phyloP scores from a whole-genome alignment of 768 basidiomycete genomes.

The Auriculariales sp. region DNA sequence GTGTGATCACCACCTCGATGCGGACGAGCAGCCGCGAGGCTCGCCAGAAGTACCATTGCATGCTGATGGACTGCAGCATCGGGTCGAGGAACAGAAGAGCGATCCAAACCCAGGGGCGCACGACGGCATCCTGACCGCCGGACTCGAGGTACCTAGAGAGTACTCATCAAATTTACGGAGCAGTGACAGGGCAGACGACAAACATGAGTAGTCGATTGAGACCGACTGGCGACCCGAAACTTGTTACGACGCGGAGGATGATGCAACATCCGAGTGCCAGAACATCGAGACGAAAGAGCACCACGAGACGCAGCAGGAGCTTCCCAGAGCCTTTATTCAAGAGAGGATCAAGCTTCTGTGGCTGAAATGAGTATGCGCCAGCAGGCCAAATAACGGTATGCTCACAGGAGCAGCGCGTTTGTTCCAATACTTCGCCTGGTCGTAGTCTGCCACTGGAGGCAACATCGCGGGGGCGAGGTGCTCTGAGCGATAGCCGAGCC shows the following conservation, averaged over 20 bases:
- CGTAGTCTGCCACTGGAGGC: slow-evolving; percentile 34
- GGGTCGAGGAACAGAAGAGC: slow-evolving; percentile 34
- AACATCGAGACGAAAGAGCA: slow-evolving; percentile 12
- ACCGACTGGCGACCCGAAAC: slow-evolving; percentile 17
- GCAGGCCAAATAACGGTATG: neutral
- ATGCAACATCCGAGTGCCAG: slow-evolving; percentile 7
- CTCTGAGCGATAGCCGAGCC: slow-evolving; percentile 25
- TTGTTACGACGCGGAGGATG: slow-evolving; percentile 9
- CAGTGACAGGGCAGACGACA: neutral
- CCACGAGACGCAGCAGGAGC: slow-evolving; percentile 14
- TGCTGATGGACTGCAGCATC: slow-evolving; percentile 23
- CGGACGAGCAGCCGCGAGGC: slow-evolving; percentile 24
- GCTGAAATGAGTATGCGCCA: neutral
- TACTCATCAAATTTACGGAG: neutral
- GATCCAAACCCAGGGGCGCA: slow-evolving; percentile 64
- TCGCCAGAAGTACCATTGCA: slow-evolving; percentile 39
- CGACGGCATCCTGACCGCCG: slow-evolving; percentile 27
- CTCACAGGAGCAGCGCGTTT: neutral
- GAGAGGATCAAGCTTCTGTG: slow-evolving; percentile 15
- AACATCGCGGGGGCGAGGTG: slow-evolving; percentile 28
- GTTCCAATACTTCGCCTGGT: slow-evolving; percentile 16
- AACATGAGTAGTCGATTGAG: slow-evolving; percentile 15
- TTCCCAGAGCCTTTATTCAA: too few species aligned
- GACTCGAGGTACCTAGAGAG: slow-evolving; percentile 39
- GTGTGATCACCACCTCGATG: slow-evolving; percentile 35